A percentile compares a stretch with the other conserved stretches of the same genome.
Conservation (phyloP, 2,329 filamentous ascomycete genomes). For the Beauveria rudraprayagi region DNA sequence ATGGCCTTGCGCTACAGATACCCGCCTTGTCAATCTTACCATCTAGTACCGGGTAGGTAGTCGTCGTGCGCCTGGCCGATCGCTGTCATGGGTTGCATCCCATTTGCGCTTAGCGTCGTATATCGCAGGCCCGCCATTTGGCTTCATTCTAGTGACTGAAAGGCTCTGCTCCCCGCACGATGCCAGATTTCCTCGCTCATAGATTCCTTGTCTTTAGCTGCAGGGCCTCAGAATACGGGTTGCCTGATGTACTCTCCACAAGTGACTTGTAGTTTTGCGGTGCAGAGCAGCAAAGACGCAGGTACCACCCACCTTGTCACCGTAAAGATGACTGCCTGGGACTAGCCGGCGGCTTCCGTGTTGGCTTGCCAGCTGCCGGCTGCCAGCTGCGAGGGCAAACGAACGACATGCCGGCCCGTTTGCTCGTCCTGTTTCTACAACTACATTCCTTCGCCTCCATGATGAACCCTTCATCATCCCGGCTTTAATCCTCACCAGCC, state of each 20-base stretch:
- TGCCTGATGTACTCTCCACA: background rate
- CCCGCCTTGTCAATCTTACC: background rate
- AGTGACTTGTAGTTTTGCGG: constrained; percentile 1
- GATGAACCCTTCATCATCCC: background rate
- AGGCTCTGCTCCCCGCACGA: background rate
- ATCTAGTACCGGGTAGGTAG: background rate
- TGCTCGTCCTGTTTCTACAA: background rate
- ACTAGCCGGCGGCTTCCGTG: background rate
- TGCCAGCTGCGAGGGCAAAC: background rate
- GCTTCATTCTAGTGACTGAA: background rate
- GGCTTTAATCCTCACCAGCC: background rate
- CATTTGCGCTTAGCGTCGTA: constrained; percentile 5
- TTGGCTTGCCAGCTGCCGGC: constrained; percentile 2
- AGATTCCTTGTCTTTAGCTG: background rate
- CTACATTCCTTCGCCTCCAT: background rate
- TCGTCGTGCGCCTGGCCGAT: background rate
- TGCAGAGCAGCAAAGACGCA: background rate
- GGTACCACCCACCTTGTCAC: background rate
- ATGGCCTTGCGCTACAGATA: background rate
- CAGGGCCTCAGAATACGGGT: background rate
- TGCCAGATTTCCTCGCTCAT: background rate
- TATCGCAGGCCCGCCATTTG: background rate
- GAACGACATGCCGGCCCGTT: background rate
- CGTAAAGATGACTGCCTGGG: background rate
- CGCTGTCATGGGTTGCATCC: background rate